Percentiles rank a stretch among this genome's conserved stretches.
phyloP scores from a whole-genome alignment of 805 yeast species.

The Tetrapisispora namnaoensis region DNA sequence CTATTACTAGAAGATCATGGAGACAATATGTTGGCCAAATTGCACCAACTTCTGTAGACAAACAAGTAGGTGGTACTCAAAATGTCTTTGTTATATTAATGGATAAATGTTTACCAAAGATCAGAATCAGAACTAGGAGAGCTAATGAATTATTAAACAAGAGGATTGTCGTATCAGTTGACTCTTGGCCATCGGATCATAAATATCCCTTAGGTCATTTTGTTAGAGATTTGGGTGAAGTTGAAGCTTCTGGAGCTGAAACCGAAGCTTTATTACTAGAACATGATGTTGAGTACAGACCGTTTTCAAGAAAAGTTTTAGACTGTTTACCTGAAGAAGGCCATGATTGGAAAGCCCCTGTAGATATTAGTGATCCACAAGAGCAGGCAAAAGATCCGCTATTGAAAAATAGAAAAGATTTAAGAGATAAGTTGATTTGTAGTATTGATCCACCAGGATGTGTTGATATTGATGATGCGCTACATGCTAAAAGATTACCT shows the following conservation, averaged over 20 bases:
- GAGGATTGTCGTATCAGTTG: slow-evolving; percentile 86
- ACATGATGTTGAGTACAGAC: slow-evolving; percentile 94
- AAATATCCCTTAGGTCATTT: slow-evolving; percentile 92
- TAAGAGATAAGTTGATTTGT: slow-evolving; percentile 83
- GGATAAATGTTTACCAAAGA: slow-evolving; percentile 82
- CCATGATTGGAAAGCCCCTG: slow-evolving; percentile 85
- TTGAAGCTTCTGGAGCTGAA: slow-evolving; percentile 90
- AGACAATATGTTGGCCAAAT: slow-evolving; percentile 92
- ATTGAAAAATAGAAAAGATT: slow-evolving; percentile 59
- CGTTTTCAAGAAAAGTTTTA: slow-evolving; percentile 84
- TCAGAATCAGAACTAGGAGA: slow-evolving; percentile 79
- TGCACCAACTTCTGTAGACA: slow-evolving; percentile 63
- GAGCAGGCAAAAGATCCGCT: slow-evolving; percentile 39
- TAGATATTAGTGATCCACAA: slow-evolving; percentile 43
- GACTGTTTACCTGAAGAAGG: slow-evolving; percentile 93
- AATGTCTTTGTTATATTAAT: slow-evolving; percentile 76
- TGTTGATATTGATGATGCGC: slow-evolving; percentile 97
- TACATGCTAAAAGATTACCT: slow-evolving; percentile 75
- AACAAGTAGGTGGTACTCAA: slow-evolving; percentile 51
- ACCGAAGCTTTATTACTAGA: slow-evolving; percentile 89
- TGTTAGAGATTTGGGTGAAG: slow-evolving; percentile 77
- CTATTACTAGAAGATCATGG: slow-evolving; percentile 86
- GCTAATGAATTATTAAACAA: slow-evolving; percentile 76
- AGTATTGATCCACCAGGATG: slow-evolving; percentile 97
- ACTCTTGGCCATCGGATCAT: slow-evolving; percentile 80